Base-by-base conservation (phyloP, 2,329 filamentous ascomycete species). In the Phoma sp. region DNA sequence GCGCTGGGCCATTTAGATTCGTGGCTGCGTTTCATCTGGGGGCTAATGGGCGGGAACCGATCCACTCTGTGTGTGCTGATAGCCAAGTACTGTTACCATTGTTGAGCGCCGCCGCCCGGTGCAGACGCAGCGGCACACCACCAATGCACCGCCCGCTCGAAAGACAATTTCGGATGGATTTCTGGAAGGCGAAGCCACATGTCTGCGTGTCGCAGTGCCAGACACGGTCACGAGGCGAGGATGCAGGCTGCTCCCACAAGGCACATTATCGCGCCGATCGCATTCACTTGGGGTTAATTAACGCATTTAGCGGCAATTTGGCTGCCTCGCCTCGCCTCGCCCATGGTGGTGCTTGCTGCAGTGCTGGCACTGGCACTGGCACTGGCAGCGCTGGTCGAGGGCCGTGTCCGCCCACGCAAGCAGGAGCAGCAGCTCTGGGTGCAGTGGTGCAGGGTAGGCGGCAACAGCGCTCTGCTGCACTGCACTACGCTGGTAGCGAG, bases 221-320 rank as follows among this genome's bases (percentile, higher is more conserved):
- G 32, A 35, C 51, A 40, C 23, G 36, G 32, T 32, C 45, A 33
- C 24, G 40, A 29, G 46, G 30, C n/a, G 13, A 44, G 27, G 29
- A 25, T 47, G 52, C 52, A 37, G 52, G 46, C 41, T 27, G 33
- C 7, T 46, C 41, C 9, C 30, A 55, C 42, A 30, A 4, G 27
- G 54, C 44, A 58, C 56, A 61, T 61, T 58, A 48, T 25, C 52
- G 48, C 60, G 60, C 38, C 54, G 60, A 61, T 61, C 54, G 29
- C 47, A 33, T 30, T 32, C 41, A 29, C 27, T 29, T 29, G 27
- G 27, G 27, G 27, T 9, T 29, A 29, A 29, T 29, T 29, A 29
- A 29, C 27, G 27, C 27, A 29, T 29, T 29, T 57, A 56, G 59
- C 55, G 55, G 47, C 49, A 49, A 35, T 52, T 45, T 43, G 42